Base-by-base conservation (phyloP, 192 early-diverging fungal species). In the Linnemannia elongata region DNA sequence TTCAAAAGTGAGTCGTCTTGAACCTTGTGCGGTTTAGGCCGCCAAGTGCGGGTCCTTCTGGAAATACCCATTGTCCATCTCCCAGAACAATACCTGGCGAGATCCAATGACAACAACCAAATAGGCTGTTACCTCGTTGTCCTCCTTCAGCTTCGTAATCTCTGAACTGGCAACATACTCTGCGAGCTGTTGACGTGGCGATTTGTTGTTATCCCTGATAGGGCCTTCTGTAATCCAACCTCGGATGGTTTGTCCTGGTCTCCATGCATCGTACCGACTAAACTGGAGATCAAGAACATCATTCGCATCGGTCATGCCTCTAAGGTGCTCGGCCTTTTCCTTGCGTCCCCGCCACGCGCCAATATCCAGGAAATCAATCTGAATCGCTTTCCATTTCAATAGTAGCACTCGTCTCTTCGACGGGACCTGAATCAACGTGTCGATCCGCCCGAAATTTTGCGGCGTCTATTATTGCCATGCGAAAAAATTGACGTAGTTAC, bases 21-120 rank as follows among this genome's bases (percentile, higher is more conserved):
- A 71, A 71, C 38, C 18, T 71, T 71, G 69, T 71, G 69, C 38
- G 54, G 54, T 75, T 75, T 52, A 75, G 54, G 35, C 38, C 44
- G 78, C 78, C 39, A 79, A 60, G 39, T 73, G 70, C 4, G 78
- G 70, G 24, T 72, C 24, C n/a, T 60, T 60, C 35, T 38, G 47
- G 70, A 73, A 72, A 55, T 36, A 22, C 33, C 77, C 75, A 74
- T 88, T 72, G 15, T 57, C 54, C 72, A 82, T 44, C 77, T 75
- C 22, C 77, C 80, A 88, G 36, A 88, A 22, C 72, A 88, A 74
- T 17, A 88, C 39, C 74, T 79, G 80, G 39, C 86, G 77, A 75
- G 77, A 82, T n/a, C 86, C 80, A 75, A 88, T 52, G 41, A 88
- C 76, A 79, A 82, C 70, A 70, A 88, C 77, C 77, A 82, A 78